Conservation (phyloP, 2,329 filamentous ascomycete species). For the Aspergillus uvarum region DNA sequence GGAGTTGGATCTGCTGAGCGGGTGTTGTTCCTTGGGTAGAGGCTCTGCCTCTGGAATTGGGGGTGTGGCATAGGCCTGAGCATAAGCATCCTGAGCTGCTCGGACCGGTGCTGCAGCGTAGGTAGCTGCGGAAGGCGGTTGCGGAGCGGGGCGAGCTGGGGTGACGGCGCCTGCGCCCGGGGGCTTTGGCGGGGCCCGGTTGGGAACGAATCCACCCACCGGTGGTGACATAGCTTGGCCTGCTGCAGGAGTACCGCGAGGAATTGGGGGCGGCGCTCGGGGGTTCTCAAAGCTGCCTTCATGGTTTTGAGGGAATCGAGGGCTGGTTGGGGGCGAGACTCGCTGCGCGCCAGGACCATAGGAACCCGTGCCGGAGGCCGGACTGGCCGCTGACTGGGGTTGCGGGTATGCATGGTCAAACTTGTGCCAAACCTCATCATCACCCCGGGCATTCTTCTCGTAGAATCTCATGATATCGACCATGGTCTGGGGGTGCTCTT, state of each 20-base stretch:
- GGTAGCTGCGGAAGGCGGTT: constrained; percentile 44
- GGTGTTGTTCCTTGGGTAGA: constrained; percentile 60
- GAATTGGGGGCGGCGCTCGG: constrained; percentile 85
- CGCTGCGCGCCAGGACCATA: constrained; percentile 57
- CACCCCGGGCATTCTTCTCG: constrained; percentile 84
- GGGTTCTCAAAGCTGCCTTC: constrained; percentile 97
- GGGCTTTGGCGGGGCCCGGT: constrained; percentile 83
- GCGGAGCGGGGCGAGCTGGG: constrained; percentile 46
- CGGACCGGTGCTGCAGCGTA: constrained; percentile 46
- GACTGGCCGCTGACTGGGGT: constrained; percentile 41
- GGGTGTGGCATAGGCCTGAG: constrained; percentile 44
- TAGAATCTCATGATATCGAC: constrained; percentile 96
- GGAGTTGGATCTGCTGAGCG: constrained; percentile 68
- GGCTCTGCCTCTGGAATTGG: constrained; percentile 56
- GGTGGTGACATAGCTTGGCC: constrained; percentile 51
- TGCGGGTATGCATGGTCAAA: constrained; percentile 79
- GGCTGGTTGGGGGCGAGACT: constrained; percentile 77
- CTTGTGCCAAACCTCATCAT: constrained; percentile 92
- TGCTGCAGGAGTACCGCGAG: constrained; percentile 48
- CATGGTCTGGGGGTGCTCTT: constrained; percentile 92
- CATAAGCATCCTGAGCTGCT: constrained; percentile 55
- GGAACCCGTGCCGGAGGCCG: constrained; percentile 43
- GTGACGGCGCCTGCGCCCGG: constrained; percentile 53
- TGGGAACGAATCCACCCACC: constrained; percentile 66
- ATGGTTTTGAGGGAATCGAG: constrained; percentile 83